Conservation (phyloP, 345 rosid species). For the Moricandia moricandioides region DNA sequence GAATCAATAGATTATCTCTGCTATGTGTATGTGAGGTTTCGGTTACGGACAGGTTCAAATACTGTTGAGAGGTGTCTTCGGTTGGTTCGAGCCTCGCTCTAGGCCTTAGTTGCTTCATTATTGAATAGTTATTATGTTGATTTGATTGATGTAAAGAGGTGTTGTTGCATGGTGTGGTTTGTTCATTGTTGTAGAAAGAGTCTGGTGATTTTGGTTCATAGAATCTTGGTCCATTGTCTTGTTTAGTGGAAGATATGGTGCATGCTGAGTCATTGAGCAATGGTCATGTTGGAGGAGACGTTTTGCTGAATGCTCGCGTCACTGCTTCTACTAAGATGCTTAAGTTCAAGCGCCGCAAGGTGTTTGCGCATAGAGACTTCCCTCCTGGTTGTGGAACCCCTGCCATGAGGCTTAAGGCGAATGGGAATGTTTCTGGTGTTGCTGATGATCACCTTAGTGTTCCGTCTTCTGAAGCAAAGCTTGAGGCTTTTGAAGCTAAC, state of each 20-base stretch:
- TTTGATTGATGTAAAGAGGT: neutral
- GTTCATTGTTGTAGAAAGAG: slow-evolving; percentile 3
- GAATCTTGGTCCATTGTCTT: neutral
- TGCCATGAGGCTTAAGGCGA: slow-evolving; percentile 14
- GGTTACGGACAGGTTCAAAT: neutral
- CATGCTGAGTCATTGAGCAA: slow-evolving; percentile 21
- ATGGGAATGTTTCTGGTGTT: neutral
- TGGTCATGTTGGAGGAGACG: slow-evolving; percentile 22
- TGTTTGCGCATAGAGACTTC: slow-evolving; percentile 60
- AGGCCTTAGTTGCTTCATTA: no score
- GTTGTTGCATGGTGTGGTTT: neutral
- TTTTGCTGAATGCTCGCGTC: slow-evolving; percentile 37
- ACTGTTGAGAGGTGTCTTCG: no score
- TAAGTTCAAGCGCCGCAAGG: slow-evolving; percentile 46
- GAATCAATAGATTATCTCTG: neutral
- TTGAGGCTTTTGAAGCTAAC: no score
- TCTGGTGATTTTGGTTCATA: neutral
- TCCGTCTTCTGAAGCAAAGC: neutral
- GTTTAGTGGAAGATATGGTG: slow-evolving; percentile 17
- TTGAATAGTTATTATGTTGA: neutral
- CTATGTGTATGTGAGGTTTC: neutral
- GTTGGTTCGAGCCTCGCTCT: no score
- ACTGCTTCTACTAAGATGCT: neutral
- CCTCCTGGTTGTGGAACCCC: slow-evolving; percentile 63
- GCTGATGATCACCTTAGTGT: neutral